These are phyloP conservation scores for Yamadazyma tumulicola DNA, from an alignment of 805 yeast species.

Conservation along the genomic window DNA sequence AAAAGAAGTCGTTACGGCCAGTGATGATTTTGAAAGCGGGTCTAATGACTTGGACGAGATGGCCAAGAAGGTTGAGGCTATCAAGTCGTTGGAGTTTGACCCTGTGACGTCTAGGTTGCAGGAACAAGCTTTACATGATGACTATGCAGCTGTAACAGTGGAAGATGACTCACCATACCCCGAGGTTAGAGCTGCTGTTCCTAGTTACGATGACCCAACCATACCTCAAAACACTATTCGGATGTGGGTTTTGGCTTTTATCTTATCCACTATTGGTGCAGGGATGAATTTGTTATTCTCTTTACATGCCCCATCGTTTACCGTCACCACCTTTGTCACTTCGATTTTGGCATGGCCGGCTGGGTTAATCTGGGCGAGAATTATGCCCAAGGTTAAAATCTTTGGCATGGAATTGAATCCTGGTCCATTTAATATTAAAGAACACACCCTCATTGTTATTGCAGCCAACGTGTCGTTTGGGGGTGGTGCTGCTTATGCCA, in stretches of 20 bases:
- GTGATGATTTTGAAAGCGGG: slow-evolving; percentile 4
- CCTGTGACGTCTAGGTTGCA: slow-evolving; percentile 26
- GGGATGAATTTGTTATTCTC: slow-evolving; percentile 59
- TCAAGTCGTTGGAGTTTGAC: slow-evolving; percentile 31
- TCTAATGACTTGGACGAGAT: slow-evolving; percentile 3
- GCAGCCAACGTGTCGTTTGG: slow-evolving; percentile 16
- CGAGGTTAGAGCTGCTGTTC: slow-evolving; percentile 63
- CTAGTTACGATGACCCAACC: slow-evolving; percentile 48
- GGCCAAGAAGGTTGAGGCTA: slow-evolving; percentile 11
- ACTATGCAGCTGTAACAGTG: slow-evolving; percentile 39
- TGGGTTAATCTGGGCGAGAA: slow-evolving; percentile 48
- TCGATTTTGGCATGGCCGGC: slow-evolving; percentile 60
- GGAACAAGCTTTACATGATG: slow-evolving; percentile 24
- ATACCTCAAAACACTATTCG: slow-evolving; percentile 51
- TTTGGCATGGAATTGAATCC: slow-evolving; percentile 13
- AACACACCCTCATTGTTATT: slow-evolving; percentile 21
- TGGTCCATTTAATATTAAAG: slow-evolving; percentile 24
- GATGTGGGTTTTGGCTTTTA: slow-evolving; percentile 49
- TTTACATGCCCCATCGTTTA: slow-evolving; percentile 52
- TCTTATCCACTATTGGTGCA: slow-evolving; percentile 53
- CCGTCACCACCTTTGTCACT: slow-evolving; percentile 49
- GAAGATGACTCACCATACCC: slow-evolving; percentile 52
- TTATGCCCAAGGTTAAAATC: slow-evolving; percentile 25
- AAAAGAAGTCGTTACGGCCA: slow-evolving; percentile 2
- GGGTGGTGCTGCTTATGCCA: slow-evolving; percentile 41